Percentiles rank a stretch among this genome's conserved stretches.
Conservation (phyloP, 148 eudicot genomes). For the Silene latifolia region DNA sequence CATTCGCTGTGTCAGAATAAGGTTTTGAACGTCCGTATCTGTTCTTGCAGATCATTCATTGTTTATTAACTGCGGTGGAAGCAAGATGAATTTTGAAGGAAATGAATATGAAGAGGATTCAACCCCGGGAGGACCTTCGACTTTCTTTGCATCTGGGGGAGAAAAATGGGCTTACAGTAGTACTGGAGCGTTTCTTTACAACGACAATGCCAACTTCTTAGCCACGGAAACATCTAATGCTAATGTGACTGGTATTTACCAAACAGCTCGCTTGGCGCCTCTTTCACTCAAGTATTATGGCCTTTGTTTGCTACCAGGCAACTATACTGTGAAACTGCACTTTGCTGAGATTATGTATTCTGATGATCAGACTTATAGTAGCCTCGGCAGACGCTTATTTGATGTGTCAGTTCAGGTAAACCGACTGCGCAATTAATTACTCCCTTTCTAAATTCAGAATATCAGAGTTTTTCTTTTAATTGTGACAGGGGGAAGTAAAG, state of each 20-base stretch:
- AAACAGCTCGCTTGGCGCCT: constrained; percentile 64
- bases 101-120: constrained; percentile 52
- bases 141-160: constrained; percentile 29
- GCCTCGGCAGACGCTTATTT: constrained; percentile 59
- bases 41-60: constrained; percentile 48
- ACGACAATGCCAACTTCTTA: constrained; percentile 26
- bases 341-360: constrained; percentile 62
- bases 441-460: too few relatives aligned
- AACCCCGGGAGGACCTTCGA: constrained; percentile 37
- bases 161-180: constrained; percentile 77
- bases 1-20: too few relatives aligned
- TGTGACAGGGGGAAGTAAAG: constrained; percentile 45
- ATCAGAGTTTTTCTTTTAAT: not conserved
- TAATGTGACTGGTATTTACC: constrained; percentile 40
- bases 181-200: constrained; percentile 48
- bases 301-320: constrained; percentile 54
- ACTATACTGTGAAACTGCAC: constrained; percentile 62
- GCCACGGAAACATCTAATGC: constrained; percentile 29
- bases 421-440: too few relatives aligned
- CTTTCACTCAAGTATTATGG: constrained; percentile 67
- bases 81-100: constrained; percentile 25
- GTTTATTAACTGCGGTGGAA: constrained; percentile 77
- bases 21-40: not conserved
- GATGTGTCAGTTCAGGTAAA: constrained; percentile 56
- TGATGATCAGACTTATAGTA: constrained; percentile 42